Evolutionary conservation across 129 eudicot genomes (phyloP).

Genomic region (Chrysanthemum makinoi): DNA sequence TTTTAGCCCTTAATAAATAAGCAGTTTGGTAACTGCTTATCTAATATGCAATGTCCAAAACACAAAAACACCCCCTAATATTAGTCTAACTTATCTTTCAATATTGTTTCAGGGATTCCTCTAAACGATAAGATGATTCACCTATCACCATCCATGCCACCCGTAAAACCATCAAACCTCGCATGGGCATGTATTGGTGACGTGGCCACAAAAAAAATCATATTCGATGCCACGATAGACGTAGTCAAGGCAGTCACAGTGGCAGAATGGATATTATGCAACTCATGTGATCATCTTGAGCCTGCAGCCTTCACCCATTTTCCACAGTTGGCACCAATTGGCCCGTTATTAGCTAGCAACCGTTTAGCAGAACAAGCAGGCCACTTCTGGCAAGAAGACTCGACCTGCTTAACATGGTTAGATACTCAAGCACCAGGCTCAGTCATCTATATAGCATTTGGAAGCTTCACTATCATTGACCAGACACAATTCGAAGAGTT

Average conservation of each 20-base stretch:
- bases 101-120: constrained; percentile 35
- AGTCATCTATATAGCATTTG: constrained; percentile 62
- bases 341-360: constrained; percentile 43
- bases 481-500: constrained; percentile 52
- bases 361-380: constrained; percentile 27
- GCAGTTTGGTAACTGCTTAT: background rate
- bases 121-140: constrained; percentile 29
- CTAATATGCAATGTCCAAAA: background rate
- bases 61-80: background rate
- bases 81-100: background rate
- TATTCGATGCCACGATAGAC: constrained; percentile 10
- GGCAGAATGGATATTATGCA: constrained; percentile 25
- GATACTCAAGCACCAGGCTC: constrained; percentile 42
- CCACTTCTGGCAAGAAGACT: constrained; percentile 48
- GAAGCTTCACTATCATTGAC: constrained; percentile 46
- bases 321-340: constrained; percentile 37
- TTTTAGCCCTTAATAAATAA: background rate
- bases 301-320: constrained; percentile 20
- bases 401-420: constrained; percentile 58
- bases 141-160: constrained; percentile 34
- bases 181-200: constrained; percentile 31
- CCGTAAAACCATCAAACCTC: constrained; percentile 28
- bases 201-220: constrained; percentile 10
- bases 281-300: constrained; percentile 30
- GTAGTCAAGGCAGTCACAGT: constrained; percentile 11